Evolutionary conservation across 345 rosid genomes (phyloP).

Genomic region (Populus pruinosa): DNA sequence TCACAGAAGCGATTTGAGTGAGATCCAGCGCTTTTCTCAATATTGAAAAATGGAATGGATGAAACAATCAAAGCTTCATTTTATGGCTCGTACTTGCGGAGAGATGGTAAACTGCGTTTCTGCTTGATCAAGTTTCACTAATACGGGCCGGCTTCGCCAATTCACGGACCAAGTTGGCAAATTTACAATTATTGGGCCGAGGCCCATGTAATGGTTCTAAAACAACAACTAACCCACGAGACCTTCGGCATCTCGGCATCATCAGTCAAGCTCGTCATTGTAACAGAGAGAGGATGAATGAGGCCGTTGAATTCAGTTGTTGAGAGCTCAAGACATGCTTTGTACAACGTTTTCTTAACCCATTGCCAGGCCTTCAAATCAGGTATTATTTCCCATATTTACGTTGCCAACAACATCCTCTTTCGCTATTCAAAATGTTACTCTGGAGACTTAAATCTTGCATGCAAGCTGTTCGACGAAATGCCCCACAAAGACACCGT

Average conservation of each 20-base stretch:
- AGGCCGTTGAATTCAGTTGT: constrained; percentile 28
- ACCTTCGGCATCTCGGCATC: neutral
- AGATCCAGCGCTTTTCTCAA: too few relatives aligned
- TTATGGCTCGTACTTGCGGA: too few relatives aligned
- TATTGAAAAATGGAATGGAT: too few relatives aligned
- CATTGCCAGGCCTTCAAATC: constrained; percentile 48
- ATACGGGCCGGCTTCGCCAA: neutral
- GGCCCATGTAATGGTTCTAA: neutral
- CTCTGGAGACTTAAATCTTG: constrained; percentile 16
- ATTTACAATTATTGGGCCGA: neutral
- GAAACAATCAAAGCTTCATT: neutral
- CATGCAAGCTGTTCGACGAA: constrained; percentile 57
- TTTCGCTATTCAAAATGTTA: constrained; percentile 27
- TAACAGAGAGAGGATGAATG: constrained; percentile 24
- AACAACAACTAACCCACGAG: neutral
- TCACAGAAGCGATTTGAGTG: too few relatives aligned
- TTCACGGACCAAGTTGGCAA: neutral
- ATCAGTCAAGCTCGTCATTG: neutral
- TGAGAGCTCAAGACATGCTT: constrained; percentile 22
- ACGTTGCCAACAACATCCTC: constrained; percentile 50
- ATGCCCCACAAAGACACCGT: constrained; percentile 51
- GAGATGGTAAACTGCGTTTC: too few relatives aligned
- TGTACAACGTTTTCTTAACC: constrained; percentile 30
- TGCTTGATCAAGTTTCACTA: neutral
- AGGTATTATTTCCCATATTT: constrained; percentile 43